Evolutionary conservation across 306 rosid species (phyloP).

Genomic region (Prunus persica): DNA sequence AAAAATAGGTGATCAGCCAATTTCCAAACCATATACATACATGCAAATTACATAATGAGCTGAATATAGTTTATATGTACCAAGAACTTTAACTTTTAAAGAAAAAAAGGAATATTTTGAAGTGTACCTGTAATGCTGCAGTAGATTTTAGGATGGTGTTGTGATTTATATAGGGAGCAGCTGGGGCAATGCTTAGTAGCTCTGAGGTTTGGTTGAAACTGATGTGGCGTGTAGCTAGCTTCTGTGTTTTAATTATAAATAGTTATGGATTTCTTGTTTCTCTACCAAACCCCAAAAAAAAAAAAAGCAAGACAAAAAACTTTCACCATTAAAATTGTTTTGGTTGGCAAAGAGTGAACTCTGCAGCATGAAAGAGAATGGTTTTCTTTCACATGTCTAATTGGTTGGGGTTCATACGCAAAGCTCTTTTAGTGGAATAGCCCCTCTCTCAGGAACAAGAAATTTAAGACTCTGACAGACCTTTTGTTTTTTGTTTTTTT

Average conservation of each 20-base stretch:
- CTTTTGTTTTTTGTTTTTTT: neutral
- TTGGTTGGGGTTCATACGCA: slow-evolving; percentile 5
- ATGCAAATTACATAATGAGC: neutral
- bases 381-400: neutral
- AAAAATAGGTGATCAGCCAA: neutral
- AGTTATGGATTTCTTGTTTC: neutral
- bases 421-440: slow-evolving; percentile 4
- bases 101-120: neutral
- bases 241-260: neutral
- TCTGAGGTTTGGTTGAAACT: neutral
- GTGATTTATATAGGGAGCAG: slow-evolving; percentile 36
- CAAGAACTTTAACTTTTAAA: neutral
- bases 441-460: neutral
- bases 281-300: neutral
- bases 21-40: neutral
- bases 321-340: neutral
- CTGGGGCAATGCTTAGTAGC: neutral
- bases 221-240: neutral
- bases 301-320: no score
- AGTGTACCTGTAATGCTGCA: neutral
- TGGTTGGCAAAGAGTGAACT: slow-evolving; percentile 9
- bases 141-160: neutral
- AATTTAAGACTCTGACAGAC: neutral
- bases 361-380: slow-evolving; percentile 24
- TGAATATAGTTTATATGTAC: neutral